Evolutionary conservation across 1,139 yeast genomes (phyloP).

Genomic region (Geotrichum fermentans): DNA sequence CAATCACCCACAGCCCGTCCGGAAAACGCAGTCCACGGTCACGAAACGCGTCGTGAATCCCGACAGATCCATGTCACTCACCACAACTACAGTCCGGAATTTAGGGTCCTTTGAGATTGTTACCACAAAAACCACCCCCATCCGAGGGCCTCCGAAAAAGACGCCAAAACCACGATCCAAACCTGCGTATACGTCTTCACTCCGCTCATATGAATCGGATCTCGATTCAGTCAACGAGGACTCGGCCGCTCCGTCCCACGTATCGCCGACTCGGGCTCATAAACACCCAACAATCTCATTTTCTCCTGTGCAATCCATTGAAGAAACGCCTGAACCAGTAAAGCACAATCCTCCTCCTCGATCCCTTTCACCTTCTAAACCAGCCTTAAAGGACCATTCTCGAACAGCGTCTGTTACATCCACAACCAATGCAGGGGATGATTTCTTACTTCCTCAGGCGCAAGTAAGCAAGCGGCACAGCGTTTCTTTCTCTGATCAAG

Average conservation of each 20-base stretch:
- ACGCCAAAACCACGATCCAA: background rate
- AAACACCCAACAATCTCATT: conserved; percentile 16
- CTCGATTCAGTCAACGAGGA: conserved; percentile 37
- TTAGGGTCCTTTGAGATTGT: conserved; percentile 39
- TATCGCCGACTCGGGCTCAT: conserved; percentile 9
- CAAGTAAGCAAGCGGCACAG: conserved; percentile 8
- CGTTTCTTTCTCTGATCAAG: conserved; percentile 13
- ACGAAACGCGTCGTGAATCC: conserved; percentile 24
- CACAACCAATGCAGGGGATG: background rate
- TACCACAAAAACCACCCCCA: conserved; percentile 34
- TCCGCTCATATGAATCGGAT: conserved; percentile 35
- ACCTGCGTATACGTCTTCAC: conserved; percentile 27
- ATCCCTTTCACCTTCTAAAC: conserved; percentile 33
- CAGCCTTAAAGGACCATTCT: conserved; percentile 32
- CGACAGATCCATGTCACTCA: conserved; percentile 38
- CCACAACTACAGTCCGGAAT: conserved; percentile 39
- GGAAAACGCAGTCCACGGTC: conserved; percentile 6
- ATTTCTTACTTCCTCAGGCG: conserved; percentile 4
- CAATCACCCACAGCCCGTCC: background rate
- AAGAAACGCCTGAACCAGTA: conserved; percentile 8
- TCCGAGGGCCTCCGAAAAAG: conserved; percentile 17
- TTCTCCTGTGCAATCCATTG: conserved; percentile 13
- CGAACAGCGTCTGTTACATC: conserved; percentile 22
- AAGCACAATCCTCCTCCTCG: conserved; percentile 30
- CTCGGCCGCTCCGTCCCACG: background rate